phyloP scores from a whole-genome alignment of 306 rosid species.

The Morella rubra region DNA sequence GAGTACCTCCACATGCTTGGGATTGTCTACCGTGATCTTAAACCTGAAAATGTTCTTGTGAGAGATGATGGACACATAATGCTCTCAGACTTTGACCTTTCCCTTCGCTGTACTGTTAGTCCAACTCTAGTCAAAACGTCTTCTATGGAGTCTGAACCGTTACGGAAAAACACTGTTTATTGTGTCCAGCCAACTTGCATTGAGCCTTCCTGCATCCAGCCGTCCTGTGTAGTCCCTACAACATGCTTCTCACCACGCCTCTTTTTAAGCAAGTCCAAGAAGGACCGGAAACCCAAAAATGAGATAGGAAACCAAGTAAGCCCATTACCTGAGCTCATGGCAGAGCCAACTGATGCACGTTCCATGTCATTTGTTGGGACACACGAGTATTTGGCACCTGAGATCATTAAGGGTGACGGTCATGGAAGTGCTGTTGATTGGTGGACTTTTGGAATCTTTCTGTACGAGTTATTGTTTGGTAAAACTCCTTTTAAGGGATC shows the following conservation, averaged over 20 bases:
- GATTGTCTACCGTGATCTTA: constrained; percentile 97
- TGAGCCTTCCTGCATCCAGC: constrained; percentile 95
- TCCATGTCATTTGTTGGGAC: constrained; percentile 99
- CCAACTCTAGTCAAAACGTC: constrained; percentile 83
- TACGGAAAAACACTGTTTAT: constrained; percentile 65
- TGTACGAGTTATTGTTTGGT: constrained; percentile 87
- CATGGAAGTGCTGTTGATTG: constrained; percentile 99
- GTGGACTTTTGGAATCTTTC: constrained; percentile 98
- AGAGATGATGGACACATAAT: constrained; percentile 97
- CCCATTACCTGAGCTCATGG: constrained; percentile 91
- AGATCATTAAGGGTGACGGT: constrained; percentile 95
- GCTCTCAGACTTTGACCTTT: constrained; percentile 96
- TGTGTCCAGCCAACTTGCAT: constrained; percentile 96
- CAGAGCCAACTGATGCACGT: constrained; percentile 97
- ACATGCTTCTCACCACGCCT: constrained; percentile 92
- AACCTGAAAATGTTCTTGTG: constrained; percentile 95
- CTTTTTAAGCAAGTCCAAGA: constrained; percentile 90
- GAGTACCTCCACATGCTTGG: constrained; percentile 99
- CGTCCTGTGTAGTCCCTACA: constrained; percentile 95
- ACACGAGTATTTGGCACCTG: constrained; percentile 95
- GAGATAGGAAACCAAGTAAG: constrained; percentile 90
- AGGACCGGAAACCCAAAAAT: constrained; percentile 71
- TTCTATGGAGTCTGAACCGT: constrained; percentile 62
- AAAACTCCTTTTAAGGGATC: constrained; percentile 98
- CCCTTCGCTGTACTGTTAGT: constrained; percentile 88